phyloP scores from a whole-genome alignment of 306 rosid genomes.

The Malus domestica region DNA sequence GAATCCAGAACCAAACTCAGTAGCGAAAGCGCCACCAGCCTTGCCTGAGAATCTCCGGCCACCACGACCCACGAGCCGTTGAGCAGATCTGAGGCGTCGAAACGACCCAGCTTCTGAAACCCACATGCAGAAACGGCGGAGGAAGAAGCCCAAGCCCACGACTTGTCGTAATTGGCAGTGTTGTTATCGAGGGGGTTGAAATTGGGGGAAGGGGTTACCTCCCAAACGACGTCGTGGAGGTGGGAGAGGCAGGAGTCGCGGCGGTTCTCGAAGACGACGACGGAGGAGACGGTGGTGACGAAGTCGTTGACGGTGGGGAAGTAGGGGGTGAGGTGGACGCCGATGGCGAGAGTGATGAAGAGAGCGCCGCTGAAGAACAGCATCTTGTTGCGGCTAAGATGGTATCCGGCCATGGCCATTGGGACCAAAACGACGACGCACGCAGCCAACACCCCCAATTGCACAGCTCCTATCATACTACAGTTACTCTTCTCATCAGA shows the following conservation, averaged over 20 bases:
- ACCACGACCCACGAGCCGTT: constrained; percentile 88
- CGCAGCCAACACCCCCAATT: constrained; percentile 73
- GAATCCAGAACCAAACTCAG: constrained; percentile 51
- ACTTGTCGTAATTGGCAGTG: constrained; percentile 44
- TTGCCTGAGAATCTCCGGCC: constrained; percentile 89
- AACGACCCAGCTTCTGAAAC: constrained; percentile 46
- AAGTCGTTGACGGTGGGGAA: constrained; percentile 72
- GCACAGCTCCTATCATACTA: constrained; percentile 65
- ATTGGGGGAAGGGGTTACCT: constrained; percentile 27
- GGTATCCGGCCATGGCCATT: constrained; percentile 98
- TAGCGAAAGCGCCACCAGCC: constrained; percentile 48
- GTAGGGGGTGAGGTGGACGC: constrained; percentile 86
- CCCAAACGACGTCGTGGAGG: constrained; percentile 71
- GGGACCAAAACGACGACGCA: constrained; percentile 85
- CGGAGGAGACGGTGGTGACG: constrained; percentile 58
- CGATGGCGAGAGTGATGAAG: constrained; percentile 86
- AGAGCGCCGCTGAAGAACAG: constrained; percentile 91
- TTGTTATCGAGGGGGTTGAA: constrained; percentile 38
- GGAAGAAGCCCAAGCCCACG: constrained; percentile 58
- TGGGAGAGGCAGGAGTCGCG: constrained; percentile 51
- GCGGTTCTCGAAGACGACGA: constrained; percentile 57
- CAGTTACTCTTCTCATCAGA: neutral
- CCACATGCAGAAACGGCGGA: constrained; percentile 42
- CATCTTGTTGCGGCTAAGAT: constrained; percentile 87
- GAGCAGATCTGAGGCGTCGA: constrained; percentile 64